Base-by-base conservation (phyloP, 768 basidiomycete genomes). In the Dentipellis sp. region DNA sequence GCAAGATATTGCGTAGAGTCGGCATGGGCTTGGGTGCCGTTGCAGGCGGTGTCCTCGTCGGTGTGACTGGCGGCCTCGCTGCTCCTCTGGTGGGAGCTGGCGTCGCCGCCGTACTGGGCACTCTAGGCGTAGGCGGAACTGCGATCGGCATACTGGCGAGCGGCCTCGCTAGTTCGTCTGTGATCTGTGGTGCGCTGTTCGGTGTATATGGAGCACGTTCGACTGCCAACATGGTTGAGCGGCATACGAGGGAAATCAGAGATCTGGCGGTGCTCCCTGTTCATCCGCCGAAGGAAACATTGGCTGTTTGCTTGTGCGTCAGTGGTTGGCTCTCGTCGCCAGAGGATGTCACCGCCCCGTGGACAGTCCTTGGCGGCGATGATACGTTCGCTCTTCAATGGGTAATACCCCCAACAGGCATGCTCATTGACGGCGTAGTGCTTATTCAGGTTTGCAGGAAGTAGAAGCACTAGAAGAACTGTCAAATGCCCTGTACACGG, bases 31-130 rank as follows among this genome's bases (percentile, higher is more conserved):
- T 78, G 17, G 78, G 76, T 14, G 79, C 80, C 22, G 67, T 81
- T 12, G 80, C 77, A 3, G 81, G 80, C 12, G 81, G 80, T 12
- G 72, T 80, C 19, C 68, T 82, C 35, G 66, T 82, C 12, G 81
- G 80, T 4, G 71, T 82, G 21, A 80, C 80, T n/a, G 81, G 80
- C 48, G 80, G 81, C 14, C 71, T 81, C 10, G 81, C 79, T 2
- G 81, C 81, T 10, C 81, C 80, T 12, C 60, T 82, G 0, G 76
- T 83, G 6, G 80, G 80, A n/a, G 79, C 79, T 14, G 78, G 74
- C 2, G 72, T 80, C 16, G 68, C 73, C 2, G 74, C 75, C 16
- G 61, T 80, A 6, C 67, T 82, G 9, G 77, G 78, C 1, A 75
- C 73, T 67, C 63, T 81, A 1, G 81, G 81, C 0, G 63, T 82